A percentile compares a stretch with the other conserved stretches of the same genome.
Evolutionary conservation across 2,329 filamentous ascomycete species (phyloP).

Genomic region (Arthroderma sp.): DNA sequence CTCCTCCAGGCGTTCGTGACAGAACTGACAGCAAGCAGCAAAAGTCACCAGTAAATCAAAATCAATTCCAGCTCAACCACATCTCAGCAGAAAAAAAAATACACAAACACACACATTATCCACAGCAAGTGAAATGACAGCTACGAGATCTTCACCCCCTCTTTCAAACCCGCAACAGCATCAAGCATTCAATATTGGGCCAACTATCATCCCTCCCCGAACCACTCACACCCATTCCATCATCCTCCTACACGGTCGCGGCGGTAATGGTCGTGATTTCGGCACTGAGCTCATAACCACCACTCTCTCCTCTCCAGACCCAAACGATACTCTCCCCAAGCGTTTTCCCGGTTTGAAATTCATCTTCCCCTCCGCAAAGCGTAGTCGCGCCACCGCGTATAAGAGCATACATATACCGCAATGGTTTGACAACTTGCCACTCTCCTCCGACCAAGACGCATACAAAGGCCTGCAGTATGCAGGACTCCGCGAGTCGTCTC

Average conservation of each 20-base stretch:
- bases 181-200: background rate
- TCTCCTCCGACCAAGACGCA: conserved; percentile 12
- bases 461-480: conserved; percentile 12
- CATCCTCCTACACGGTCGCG: conserved; percentile 32
- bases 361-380: conserved; percentile 23
- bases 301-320: background rate
- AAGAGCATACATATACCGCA: conserved; percentile 18
- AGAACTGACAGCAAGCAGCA: no score
- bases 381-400: conserved; percentile 14
- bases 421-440: conserved; percentile 27
- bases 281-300: conserved; percentile 20
- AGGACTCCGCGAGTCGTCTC: conserved; percentile 14
- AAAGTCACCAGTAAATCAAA: no score
- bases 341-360: conserved; percentile 24
- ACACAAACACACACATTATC: no score
- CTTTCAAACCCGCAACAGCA: background rate
- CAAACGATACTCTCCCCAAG: conserved; percentile 16
- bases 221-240: conserved; percentile 23
- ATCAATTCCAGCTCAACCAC: no score
- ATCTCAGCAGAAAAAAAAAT: no score
- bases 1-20: no score
- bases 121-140: no score
- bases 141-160: conserved; percentile 6
- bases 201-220: conserved; percentile 8
- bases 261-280: conserved; percentile 23